phyloP scores from a whole-genome alignment of 129 eudicot genomes.

The Artemisia annua region DNA sequence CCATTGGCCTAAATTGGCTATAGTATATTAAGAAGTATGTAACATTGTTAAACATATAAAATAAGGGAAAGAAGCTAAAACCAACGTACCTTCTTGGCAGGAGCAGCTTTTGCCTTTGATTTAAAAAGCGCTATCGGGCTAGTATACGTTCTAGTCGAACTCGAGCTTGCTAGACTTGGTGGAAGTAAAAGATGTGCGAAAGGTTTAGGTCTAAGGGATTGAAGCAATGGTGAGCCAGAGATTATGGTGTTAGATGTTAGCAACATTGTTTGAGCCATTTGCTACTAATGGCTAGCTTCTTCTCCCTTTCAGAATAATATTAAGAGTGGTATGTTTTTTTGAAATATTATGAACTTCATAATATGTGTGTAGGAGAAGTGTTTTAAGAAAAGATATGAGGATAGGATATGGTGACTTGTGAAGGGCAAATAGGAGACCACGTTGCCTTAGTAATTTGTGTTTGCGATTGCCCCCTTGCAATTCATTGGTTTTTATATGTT shows the following conservation, averaged over 20 bases:
- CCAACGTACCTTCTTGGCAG: conserved; percentile 59
- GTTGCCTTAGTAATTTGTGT: conserved; percentile 22
- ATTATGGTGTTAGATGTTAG: conserved; percentile 49
- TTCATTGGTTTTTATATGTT: neutral
- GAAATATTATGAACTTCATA: conserved; percentile 10
- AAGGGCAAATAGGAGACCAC: conserved; percentile 38
- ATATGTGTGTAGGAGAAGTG: conserved; percentile 36
- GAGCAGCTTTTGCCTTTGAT: conserved; percentile 85
- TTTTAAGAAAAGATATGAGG: conserved; percentile 28
- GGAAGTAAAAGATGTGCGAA: conserved; percentile 47
- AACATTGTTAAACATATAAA: too few species aligned
- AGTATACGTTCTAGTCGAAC: conserved; percentile 30
- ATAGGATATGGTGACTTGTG: conserved; percentile 42
- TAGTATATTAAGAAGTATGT: neutral
- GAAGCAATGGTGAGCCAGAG: conserved; percentile 49
- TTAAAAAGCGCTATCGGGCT: conserved; percentile 73
- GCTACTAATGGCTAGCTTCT: neutral
- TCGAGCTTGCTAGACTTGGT: conserved; percentile 25
- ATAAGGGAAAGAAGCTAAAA: too few species aligned
- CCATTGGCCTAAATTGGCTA: too few species aligned
- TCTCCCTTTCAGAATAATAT: neutral
- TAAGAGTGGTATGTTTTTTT: neutral
- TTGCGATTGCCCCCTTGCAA: conserved; percentile 28
- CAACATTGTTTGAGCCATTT: conserved; percentile 84
- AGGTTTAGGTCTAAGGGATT: conserved; percentile 61